A percentile compares a stretch with the other conserved stretches of the same genome.
These are phyloP conservation scores for Erodium trifolium DNA, from an alignment of 441 rosid genomes.

Conservation along the genomic window DNA sequence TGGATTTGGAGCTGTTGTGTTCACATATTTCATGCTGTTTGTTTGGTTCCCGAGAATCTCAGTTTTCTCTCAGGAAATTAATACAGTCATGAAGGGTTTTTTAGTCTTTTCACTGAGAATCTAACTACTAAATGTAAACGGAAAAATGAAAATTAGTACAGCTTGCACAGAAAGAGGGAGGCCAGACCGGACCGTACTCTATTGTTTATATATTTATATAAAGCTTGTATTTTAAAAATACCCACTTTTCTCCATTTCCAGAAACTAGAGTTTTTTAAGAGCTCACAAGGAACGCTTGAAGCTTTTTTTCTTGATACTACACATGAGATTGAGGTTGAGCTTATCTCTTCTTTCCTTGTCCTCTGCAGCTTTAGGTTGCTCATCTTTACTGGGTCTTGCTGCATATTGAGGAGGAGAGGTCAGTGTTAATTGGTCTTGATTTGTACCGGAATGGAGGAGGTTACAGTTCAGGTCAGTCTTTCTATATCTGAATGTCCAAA, in stretches of 20 bases:
- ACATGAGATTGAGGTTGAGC: neutral
- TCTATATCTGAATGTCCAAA: neutral
- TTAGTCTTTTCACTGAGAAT: no score
- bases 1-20: no score
- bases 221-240: neutral
- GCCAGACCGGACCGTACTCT: neutral
- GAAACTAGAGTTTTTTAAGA: neutral
- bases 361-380: neutral
- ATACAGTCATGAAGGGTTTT: no score
- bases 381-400: neutral
- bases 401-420: neutral
- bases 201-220: neutral
- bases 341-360: neutral
- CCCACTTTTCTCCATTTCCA: neutral
- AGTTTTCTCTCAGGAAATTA: no score
- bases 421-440: neutral
- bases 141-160: no score
- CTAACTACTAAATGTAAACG: no score
- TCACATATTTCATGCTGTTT: no score
- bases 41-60: no score
- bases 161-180: neutral
- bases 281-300: no score
- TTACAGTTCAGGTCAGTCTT: neutral
- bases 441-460: conserved; percentile 1
- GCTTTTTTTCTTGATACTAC: neutral